These are phyloP conservation scores for Tuber microsphaerosporum DNA, from an alignment of 495 filamentous ascomycete genomes.

Conservation along the genomic window DNA sequence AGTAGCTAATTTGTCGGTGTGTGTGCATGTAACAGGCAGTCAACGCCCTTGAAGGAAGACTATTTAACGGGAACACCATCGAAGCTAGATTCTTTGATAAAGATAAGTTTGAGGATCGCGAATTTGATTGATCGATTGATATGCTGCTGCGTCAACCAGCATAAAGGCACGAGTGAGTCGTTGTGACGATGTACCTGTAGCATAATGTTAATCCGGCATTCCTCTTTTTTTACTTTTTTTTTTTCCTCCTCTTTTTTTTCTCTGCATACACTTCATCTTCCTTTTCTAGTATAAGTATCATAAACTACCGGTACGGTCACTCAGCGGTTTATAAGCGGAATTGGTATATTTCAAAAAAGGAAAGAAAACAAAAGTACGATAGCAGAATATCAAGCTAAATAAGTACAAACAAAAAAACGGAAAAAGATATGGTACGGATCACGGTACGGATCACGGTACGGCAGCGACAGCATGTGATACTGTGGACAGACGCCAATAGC, in stretches of 20 bases:
- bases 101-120: slow-evolving; percentile 68
- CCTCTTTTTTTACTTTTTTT: neutral
- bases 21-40: slow-evolving; percentile 55
- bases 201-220: neutral
- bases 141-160: neutral
- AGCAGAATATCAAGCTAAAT: neutral
- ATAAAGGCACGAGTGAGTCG: neutral
- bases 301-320: neutral
- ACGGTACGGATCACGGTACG: neutral
- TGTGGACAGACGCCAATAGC: neutral
- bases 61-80: slow-evolving; percentile 81
- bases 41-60: slow-evolving; percentile 72
- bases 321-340: neutral
- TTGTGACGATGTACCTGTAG: neutral
- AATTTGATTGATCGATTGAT: slow-evolving; percentile 52
- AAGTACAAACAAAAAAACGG: neutral
- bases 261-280: neutral
- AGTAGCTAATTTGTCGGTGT: slow-evolving; percentile 15
- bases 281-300: neutral
- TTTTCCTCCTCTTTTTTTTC: neutral
- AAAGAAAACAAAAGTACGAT: too few relatives aligned
- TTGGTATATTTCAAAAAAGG: neutral
- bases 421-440: neutral
- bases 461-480: neutral
- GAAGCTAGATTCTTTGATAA: slow-evolving; percentile 67